phyloP scores from a whole-genome alignment of 2,329 filamentous ascomycete genomes.

The Colletotrichum kahawae region DNA sequence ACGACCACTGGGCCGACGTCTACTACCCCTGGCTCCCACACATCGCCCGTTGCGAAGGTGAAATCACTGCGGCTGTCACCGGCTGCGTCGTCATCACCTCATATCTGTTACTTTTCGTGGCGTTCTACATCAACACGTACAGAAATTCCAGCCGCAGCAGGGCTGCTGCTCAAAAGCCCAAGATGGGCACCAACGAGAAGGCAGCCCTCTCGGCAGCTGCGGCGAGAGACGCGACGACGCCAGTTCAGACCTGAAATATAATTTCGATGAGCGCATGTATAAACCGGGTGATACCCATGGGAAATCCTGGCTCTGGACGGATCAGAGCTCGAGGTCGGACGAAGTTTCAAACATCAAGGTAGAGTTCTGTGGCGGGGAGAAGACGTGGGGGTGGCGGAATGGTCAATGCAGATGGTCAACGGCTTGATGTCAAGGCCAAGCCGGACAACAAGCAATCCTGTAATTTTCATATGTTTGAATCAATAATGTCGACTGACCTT shows the following conservation, averaged over 20 bases:
- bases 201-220: neutral
- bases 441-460: neutral
- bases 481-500: neutral
- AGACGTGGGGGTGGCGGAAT: neutral
- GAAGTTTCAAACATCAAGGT: neutral
- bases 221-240: neutral
- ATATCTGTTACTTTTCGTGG: conserved; percentile 80
- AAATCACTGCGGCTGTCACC: conserved; percentile 78
- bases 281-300: neutral
- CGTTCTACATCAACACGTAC: conserved; percentile 70
- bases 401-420: neutral
- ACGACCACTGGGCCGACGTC: conserved; percentile 76
- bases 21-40: conserved; percentile 76
- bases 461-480: neutral
- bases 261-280: neutral
- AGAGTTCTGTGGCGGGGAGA: neutral
- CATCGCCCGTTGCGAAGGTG: conserved; percentile 72
- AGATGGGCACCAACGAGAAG: neutral
- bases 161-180: neutral
- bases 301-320: neutral
- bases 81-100: conserved; percentile 77
- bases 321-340: neutral
- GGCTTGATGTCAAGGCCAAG: neutral
- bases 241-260: neutral
- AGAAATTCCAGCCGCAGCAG: neutral